Evolutionary conservation across 805 yeast genomes (phyloP).

Genomic region (Candida verbasci): DNA sequence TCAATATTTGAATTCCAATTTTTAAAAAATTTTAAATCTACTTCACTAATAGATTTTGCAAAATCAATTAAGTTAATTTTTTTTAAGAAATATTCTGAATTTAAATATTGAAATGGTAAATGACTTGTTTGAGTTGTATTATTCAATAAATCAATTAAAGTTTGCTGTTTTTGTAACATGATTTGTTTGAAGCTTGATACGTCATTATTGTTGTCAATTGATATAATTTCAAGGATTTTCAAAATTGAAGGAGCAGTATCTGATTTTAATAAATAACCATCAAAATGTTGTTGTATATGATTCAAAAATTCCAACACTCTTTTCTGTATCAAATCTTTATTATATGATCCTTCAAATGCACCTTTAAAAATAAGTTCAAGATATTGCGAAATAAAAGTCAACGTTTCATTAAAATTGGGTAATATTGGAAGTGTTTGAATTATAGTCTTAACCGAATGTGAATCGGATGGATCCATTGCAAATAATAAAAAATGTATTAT

Average conservation of each 20-base stretch:
- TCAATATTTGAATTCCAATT: conserved; percentile 80
- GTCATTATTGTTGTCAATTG: conserved; percentile 15
- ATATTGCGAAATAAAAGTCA: conserved; percentile 14
- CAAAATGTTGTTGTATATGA: conserved; percentile 54
- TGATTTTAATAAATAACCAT: conserved; percentile 67
- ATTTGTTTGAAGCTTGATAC: conserved; percentile 50
- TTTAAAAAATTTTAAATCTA: conserved; percentile 61
- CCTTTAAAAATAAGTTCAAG: conserved; percentile 2
- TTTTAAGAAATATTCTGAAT: conserved; percentile 50
- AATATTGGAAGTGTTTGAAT: conserved; percentile 30
- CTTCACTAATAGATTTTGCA: conserved; percentile 60
- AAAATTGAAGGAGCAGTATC: conserved; percentile 55
- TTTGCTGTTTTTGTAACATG: conserved; percentile 48
- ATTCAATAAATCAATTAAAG: conserved; percentile 20
- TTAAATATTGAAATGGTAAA: conserved; percentile 24
- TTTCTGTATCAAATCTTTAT: conserved; percentile 33
- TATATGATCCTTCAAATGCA: conserved; percentile 15
- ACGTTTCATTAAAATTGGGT: conserved; percentile 27
- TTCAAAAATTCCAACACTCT: conserved; percentile 52
- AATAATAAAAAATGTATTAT: conserved; percentile 68
- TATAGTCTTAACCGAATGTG: conserved; percentile 14
- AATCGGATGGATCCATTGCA: conserved; percentile 11
- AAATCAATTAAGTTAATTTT: conserved; percentile 46
- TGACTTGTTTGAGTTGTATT: not conserved
- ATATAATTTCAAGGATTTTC: conserved; percentile 45